Conservation (phyloP, 768 basidiomycete genomes). For the Mycena galericulata region DNA sequence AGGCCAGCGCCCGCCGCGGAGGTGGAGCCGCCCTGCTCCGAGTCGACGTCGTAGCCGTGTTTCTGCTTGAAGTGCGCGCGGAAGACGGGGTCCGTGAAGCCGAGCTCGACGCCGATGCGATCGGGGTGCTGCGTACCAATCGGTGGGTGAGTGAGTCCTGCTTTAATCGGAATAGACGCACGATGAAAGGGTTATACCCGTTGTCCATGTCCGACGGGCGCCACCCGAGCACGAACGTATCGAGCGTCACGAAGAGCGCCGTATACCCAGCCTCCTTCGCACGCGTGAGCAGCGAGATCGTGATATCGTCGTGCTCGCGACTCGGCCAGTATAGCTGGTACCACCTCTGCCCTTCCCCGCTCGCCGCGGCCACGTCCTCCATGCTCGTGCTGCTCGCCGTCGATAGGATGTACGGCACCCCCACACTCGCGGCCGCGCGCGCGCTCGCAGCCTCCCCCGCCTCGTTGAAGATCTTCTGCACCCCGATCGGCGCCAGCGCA, state of each 20-base stretch:
- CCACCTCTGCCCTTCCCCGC: constrained; percentile 58
- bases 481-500: constrained; percentile 50
- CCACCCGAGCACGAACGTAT: constrained; percentile 58
- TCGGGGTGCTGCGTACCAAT: neutral
- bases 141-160: neutral
- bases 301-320: constrained; percentile 45
- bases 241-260: constrained; percentile 59
- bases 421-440: constrained; percentile 57
- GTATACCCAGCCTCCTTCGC: constrained; percentile 56
- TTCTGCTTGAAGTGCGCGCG: constrained; percentile 51
- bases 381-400: constrained; percentile 59
- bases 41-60: constrained; percentile 32
- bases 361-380: constrained; percentile 61
- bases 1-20: constrained; percentile 39
- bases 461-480: constrained; percentile 56
- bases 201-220: constrained; percentile 56
- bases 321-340: constrained; percentile 65
- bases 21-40: constrained; percentile 29
- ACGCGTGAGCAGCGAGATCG: constrained; percentile 55
- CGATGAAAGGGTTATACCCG: constrained; percentile 53
- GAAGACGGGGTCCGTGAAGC: constrained; percentile 60
- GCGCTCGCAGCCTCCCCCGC: constrained; percentile 62
- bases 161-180: constrained; percentile 13
- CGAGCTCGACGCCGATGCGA: constrained; percentile 55
- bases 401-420: constrained; percentile 59